Evolutionary conservation across 1,139 yeast genomes (phyloP).

Genomic region (Debaryomycetaceae sp.): DNA sequence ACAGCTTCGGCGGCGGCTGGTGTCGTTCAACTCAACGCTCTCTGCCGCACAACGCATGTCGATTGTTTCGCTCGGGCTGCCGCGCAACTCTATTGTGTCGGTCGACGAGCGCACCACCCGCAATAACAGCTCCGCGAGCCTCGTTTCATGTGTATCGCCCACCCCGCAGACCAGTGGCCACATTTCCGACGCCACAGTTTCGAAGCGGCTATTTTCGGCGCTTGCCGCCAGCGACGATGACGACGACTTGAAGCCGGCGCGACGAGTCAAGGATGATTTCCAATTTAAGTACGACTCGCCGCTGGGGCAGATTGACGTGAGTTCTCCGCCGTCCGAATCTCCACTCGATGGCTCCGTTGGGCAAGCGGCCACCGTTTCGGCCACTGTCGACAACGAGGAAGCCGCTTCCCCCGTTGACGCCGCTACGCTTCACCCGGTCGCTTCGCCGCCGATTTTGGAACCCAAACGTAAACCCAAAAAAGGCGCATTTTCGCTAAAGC

Average conservation of each 20-base stretch:
- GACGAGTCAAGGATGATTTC: constrained; percentile 7
- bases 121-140: constrained; percentile 31
- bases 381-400: too few relatives aligned
- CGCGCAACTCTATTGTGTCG: constrained; percentile 41
- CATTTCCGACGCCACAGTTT: not conserved
- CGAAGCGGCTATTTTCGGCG: not conserved
- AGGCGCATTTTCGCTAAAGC: too few relatives aligned
- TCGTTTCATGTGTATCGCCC: constrained; percentile 10
- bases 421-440: too few relatives aligned
- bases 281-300: constrained; percentile 5
- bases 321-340: not conserved
- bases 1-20: constrained; percentile 4
- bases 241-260: constrained; percentile 1
- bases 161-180: not conserved
- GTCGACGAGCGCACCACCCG: constrained; percentile 35
- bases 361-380: too few relatives aligned
- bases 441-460: too few relatives aligned
- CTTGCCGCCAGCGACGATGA: not conserved
- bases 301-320: too few relatives aligned
- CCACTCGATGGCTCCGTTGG: too few relatives aligned
- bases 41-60: constrained; percentile 7
- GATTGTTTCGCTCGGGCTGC: constrained; percentile 13
- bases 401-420: too few relatives aligned
- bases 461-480: too few relatives aligned
- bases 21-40: constrained; percentile 4